Evolutionary conservation across 441 rosid genomes (phyloP).

Genomic region (Gossypium gossypioides): DNA sequence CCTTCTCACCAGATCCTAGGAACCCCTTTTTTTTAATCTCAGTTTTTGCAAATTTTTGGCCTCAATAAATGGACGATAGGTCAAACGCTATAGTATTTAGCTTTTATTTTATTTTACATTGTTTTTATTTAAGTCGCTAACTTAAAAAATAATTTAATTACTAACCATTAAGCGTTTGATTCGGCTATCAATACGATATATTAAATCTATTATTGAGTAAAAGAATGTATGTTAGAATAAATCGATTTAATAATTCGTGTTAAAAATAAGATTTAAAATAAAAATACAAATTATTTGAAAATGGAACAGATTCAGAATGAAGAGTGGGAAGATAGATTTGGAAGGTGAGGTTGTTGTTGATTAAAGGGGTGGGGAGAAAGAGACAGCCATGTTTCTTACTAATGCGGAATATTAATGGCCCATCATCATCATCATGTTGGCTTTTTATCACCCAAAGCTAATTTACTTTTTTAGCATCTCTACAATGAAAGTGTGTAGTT

Average conservation of each 20-base stretch:
- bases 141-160: no score
- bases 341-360: slow-evolving; percentile 25
- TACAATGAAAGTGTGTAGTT: slow-evolving; percentile 9
- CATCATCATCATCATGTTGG: slow-evolving; percentile 13
- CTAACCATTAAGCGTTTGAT: no score
- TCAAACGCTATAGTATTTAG: slow-evolving; percentile 27
- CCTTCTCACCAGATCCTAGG: slow-evolving; percentile 43
- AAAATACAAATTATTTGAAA: no score
- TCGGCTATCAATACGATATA: accelerated
- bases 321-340: slow-evolving; percentile 10
- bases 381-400: slow-evolving; percentile 27
- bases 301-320: background rate
- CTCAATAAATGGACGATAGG: background rate
- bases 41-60: background rate
- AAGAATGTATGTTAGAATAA: accelerated
- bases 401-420: background rate
- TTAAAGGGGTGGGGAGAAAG: slow-evolving; percentile 28
- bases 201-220: no score
- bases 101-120: background rate
- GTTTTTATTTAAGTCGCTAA: background rate
- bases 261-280: no score
- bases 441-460: slow-evolving; percentile 22
- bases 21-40: background rate
- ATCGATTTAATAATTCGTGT: no score
- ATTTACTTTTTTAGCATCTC: slow-evolving; percentile 23